Conservation (phyloP, 1,284 basidiomycete species). For the Xerocomus nothofagi region DNA sequence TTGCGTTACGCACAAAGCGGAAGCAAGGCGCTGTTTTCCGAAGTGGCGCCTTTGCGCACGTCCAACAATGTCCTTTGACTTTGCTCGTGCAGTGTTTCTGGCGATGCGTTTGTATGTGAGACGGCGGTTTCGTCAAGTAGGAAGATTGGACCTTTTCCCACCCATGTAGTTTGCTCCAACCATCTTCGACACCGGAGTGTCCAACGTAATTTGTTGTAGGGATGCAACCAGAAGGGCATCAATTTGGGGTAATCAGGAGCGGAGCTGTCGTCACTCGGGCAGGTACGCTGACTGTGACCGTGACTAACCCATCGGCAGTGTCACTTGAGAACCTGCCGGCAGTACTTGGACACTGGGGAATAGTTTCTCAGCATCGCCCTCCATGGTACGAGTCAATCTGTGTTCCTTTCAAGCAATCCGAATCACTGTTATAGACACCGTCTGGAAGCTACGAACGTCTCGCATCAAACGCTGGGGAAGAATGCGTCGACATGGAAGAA, state of each 20-base stretch:
- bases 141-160: slow-evolving; percentile 31
- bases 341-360: too few species aligned
- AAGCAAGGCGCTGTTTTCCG: slow-evolving; percentile 32
- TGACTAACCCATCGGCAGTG: not conserved
- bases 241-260: not conserved
- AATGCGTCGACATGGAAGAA: slow-evolving; percentile 14
- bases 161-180: slow-evolving; percentile 36
- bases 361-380: not conserved
- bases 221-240: not conserved
- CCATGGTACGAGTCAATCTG: slow-evolving; percentile 17
- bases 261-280: not conserved
- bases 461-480: slow-evolving; percentile 12
- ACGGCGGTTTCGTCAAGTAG: not conserved
- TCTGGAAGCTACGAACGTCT: slow-evolving; percentile 21
- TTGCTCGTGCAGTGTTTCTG: slow-evolving; percentile 27
- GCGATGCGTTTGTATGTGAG: not conserved
- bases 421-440: slow-evolving; percentile 11
- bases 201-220: not conserved
- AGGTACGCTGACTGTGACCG: not conserved
- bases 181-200: slow-evolving; percentile 16
- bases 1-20: slow-evolving; percentile 23
- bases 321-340: not conserved
- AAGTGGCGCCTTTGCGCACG: slow-evolving; percentile 31
- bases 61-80: slow-evolving; percentile 28
- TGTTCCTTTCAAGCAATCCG: not conserved